Evolutionary conservation across 2,329 filamentous ascomycete genomes (phyloP), one percentile per base, ranked within the genome.

Genomic region (Aspergillus ustus): DNA sequence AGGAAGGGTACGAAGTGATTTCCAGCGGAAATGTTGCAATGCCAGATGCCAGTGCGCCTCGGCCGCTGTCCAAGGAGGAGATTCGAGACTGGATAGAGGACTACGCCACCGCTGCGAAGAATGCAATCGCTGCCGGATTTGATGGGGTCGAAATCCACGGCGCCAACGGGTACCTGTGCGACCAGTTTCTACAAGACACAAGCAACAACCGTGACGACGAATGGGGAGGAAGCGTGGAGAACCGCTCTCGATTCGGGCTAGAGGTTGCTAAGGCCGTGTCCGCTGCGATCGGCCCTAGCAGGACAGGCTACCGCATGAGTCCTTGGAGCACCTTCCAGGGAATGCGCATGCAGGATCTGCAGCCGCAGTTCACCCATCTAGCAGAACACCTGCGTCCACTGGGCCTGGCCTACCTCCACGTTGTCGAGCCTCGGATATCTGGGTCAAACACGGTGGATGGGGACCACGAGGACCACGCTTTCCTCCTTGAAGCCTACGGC

Each of bases 361-460:
- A 50, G 48, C 9, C 7, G 48, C 48, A 91, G 62, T 91, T 90
- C 69, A 77, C 77, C 0, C 79, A 91, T 67, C 70, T 90, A 9
- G 79, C 87, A 49, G 67, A 75, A 37, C 79, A 83, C 45, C 75
- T 87, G 11, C 82, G 81, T 57, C 72, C 77, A 25, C 70, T 87
- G 1, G 79, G 82, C 1, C 75, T 91, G 9, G 83, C 87, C 0
- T 91, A 87, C 68, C 70, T 89, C 1, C 87, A 90, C 70, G 62
- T 89, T 0, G 76, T 90, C 7, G 87, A 91, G 69, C 81, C 85
- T 0, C 81, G 86, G 0, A 75, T 87, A 54, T 52, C 64, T 4
- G 72, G 72, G 2, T 66, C 61, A 40, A 45, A 53, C 7, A 57
- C 72, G 2, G 80, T 83, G 52, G 63, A 66, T 1, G 73, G 77